Conservation (phyloP, 768 basidiomycete genomes). For the Cystobasidium ongulense region DNA sequence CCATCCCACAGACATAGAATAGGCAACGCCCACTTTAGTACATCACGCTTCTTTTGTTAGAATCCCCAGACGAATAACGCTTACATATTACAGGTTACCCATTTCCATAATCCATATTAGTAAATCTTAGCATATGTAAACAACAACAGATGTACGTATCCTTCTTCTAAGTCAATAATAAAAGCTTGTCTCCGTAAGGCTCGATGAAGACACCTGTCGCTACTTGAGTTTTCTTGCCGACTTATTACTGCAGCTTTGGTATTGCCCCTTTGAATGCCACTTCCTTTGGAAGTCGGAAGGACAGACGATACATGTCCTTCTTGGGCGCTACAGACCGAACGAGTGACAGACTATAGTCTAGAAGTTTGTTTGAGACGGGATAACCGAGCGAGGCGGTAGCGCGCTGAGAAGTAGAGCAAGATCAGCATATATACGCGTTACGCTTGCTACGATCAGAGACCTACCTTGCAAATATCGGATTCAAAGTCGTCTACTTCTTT, state of each 20-base stretch:
- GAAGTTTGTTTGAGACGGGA: slow-evolving; percentile 42
- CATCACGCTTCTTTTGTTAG: no score
- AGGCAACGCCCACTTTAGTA: no score
- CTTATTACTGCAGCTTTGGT: background rate
- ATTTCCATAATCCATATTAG: no score
- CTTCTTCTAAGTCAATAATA: background rate
- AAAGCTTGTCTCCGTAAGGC: background rate
- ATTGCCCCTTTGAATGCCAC: slow-evolving; percentile 42
- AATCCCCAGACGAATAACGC: no score
- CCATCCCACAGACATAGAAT: no score
- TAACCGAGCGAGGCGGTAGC: slow-evolving; percentile 19
- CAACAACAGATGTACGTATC: background rate
- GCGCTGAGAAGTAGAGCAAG: slow-evolving; percentile 28
- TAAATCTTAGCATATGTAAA: background rate
- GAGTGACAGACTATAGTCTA: slow-evolving; percentile 53
- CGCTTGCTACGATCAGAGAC: slow-evolving; percentile 41
- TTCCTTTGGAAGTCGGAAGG: slow-evolving; percentile 62
- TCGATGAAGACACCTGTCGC: background rate
- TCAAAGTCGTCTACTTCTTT: slow-evolving; percentile 67
- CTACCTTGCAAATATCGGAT: slow-evolving; percentile 69
- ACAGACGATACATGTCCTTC: slow-evolving; percentile 97
- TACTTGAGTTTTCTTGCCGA: background rate
- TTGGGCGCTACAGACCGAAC: slow-evolving; percentile 90
- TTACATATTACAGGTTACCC: no score
- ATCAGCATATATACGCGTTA: background rate